Conservation (phyloP, 2,329 filamentous ascomycete genomes). For the Endoconidiophora laricicola region DNA sequence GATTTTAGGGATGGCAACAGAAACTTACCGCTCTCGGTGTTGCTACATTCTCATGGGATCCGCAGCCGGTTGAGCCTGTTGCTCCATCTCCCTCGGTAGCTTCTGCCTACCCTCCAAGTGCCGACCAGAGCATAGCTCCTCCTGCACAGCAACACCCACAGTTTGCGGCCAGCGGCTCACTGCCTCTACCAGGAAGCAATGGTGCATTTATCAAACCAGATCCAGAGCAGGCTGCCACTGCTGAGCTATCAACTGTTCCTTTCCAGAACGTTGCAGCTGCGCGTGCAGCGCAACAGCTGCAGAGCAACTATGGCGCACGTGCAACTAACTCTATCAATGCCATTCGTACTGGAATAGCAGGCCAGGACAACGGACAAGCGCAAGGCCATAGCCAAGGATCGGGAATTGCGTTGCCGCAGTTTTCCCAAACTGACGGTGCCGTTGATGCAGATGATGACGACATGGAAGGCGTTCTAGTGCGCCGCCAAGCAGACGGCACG, state of each 20-base stretch:
- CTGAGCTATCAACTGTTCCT: constrained; percentile 12
- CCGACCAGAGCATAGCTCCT: constrained; percentile 18
- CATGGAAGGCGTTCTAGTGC: constrained; percentile 42
- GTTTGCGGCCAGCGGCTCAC: constrained; percentile 13
- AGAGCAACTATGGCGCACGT: constrained; percentile 42
- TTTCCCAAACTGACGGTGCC: constrained; percentile 56
- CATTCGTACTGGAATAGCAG: constrained; percentile 30
- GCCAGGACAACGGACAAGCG: constrained; percentile 21
- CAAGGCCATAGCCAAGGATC: background rate
- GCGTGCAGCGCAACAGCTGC: constrained; percentile 39
- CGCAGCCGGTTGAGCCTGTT: constrained; percentile 43
- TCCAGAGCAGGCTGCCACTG: constrained; percentile 4
- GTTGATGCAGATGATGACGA: constrained; percentile 39
- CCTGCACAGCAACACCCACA: constrained; percentile 16
- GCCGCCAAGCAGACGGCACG: constrained; percentile 36
- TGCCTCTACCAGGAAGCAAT: constrained; percentile 6
- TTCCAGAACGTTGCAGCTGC: constrained; percentile 29
- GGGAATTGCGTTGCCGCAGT: constrained; percentile 20
- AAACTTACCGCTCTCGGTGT: constrained; percentile 75
- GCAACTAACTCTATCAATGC: constrained; percentile 52
- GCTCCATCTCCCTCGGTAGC: constrained; percentile 15
- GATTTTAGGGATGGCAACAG: constrained; percentile 69
- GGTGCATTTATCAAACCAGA: constrained; percentile 9
- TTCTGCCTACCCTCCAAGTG: constrained; percentile 15
- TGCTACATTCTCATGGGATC: constrained; percentile 90